These are phyloP conservation scores for Cryphonectria nitschkei DNA, from an alignment of 2,329 filamentous ascomycete genomes.

Conservation along the genomic window DNA sequence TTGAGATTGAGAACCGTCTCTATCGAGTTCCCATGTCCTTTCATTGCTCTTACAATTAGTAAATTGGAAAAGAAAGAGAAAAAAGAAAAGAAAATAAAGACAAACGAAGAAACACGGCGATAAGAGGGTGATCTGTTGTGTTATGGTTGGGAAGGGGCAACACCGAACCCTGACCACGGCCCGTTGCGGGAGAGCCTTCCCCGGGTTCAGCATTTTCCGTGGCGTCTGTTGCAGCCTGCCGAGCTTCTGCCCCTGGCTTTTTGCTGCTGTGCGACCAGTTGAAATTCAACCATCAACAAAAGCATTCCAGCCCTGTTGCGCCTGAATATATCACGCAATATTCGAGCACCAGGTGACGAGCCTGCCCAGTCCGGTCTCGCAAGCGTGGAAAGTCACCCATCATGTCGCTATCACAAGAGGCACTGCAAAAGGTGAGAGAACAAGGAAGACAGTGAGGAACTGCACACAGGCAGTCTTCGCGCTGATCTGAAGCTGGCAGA, in stretches of 20 bases:
- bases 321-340: not conserved
- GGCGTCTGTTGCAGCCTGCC: not conserved
- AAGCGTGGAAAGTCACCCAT: not conserved
- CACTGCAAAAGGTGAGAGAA: slow-evolving; percentile 79
- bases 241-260: not conserved
- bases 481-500: not conserved
- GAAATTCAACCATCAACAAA: not conserved
- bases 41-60: not conserved
- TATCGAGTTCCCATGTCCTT: not conserved
- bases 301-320: not conserved
- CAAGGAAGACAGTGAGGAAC: not conserved
- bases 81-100: not conserved
- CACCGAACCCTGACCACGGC: slow-evolving; percentile 8
- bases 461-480: not conserved
- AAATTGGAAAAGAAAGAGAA: no score
- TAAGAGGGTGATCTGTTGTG: not conserved
- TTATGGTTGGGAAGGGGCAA: not conserved
- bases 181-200: not conserved
- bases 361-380: not conserved
- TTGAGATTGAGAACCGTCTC: not conserved
- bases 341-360: not conserved
- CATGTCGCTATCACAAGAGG: slow-evolving; percentile 93
- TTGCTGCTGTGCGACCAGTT: not conserved
- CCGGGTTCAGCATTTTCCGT: not conserved
- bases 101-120: not conserved